phyloP scores from a whole-genome alignment of 352 stramenopile species.

The Aphanomyces astaci region DNA sequence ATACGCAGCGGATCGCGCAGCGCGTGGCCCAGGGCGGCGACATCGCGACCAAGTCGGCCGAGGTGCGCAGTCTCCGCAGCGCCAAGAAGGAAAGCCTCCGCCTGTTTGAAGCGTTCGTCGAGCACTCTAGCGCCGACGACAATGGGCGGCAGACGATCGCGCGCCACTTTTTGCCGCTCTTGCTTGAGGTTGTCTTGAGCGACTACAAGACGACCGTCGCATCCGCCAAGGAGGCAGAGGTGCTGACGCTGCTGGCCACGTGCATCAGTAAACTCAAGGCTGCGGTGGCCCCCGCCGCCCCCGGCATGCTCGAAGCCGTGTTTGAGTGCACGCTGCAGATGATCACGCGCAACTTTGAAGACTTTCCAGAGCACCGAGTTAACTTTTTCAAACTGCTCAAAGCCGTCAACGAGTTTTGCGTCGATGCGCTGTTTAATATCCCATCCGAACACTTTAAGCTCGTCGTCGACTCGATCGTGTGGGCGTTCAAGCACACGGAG shows the following conservation, averaged over 20 bases:
- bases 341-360: conserved; percentile 99
- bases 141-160: conserved; percentile 72
- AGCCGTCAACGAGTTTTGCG: conserved; percentile 93
- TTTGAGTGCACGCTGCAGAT: conserved; percentile 99
- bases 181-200: conserved; percentile 94
- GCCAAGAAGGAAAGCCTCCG: conserved; percentile 96
- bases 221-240: conserved; percentile 81
- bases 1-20: conserved; percentile 93
- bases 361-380: conserved; percentile 98
- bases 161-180: conserved; percentile 93
- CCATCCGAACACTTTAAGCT: conserved; percentile 97
- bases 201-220: conserved; percentile 90
- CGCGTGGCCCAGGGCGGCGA: conserved; percentile 87
- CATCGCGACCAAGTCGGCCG: conserved; percentile 91
- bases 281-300: conserved; percentile 76
- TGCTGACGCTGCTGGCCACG: conserved; percentile 93
- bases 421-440: conserved; percentile 96
- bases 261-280: conserved; percentile 96
- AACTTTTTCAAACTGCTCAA: conserved; percentile 98
- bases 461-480: conserved; percentile 98
- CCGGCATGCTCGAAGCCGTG: conserved; percentile 94
- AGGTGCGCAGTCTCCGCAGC: conserved; percentile 89
- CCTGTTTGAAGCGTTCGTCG: conserved; percentile 95
- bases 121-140: conserved; percentile 68
- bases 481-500: conserved; percentile 99